A percentile compares a stretch with the other conserved stretches of the same genome.
These are phyloP conservation scores for Colletotrichum sp. DNA, from an alignment of 2,329 filamentous ascomycete genomes.

Conservation along the genomic window DNA sequence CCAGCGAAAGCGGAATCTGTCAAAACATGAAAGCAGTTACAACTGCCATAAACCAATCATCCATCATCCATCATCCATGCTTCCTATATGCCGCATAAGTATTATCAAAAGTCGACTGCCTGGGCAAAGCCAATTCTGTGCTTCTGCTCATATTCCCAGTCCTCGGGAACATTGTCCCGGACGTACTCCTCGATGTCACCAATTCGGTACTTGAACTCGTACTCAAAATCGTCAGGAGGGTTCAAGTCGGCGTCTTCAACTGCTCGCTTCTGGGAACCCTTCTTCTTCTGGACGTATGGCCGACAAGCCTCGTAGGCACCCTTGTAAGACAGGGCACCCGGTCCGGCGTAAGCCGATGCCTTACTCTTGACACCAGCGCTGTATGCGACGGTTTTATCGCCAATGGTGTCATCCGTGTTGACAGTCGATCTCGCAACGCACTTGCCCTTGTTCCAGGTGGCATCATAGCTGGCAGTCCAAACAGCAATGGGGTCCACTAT, in stretches of 20 bases:
- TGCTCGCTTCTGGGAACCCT: background rate
- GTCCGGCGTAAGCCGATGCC: conserved; percentile 6
- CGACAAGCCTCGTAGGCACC: background rate
- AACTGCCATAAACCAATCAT: background rate
- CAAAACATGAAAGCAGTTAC: background rate
- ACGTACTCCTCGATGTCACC: background rate
- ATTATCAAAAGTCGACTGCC: background rate
- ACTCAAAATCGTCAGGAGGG: background rate
- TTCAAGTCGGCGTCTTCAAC: background rate
- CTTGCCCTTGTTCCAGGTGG: conserved; percentile 37
- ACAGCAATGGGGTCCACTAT: conserved; percentile 47
- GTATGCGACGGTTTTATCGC: background rate
- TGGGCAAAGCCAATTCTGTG: background rate
- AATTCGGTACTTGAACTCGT: background rate
- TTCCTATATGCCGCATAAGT: background rate
- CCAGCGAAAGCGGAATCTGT: background rate
- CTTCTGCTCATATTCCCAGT: background rate
- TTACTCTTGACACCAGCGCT: background rate
- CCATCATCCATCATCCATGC: background rate
- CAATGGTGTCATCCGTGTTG: conserved; percentile 15
- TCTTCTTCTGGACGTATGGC: background rate
- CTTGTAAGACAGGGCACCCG: conserved; percentile 4
- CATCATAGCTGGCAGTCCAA: conserved; percentile 50
- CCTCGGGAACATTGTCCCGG: background rate
- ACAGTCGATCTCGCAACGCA: conserved; percentile 31